These are phyloP conservation scores for California macrophylla DNA, from an alignment of 441 rosid species.

Conservation along the genomic window DNA sequence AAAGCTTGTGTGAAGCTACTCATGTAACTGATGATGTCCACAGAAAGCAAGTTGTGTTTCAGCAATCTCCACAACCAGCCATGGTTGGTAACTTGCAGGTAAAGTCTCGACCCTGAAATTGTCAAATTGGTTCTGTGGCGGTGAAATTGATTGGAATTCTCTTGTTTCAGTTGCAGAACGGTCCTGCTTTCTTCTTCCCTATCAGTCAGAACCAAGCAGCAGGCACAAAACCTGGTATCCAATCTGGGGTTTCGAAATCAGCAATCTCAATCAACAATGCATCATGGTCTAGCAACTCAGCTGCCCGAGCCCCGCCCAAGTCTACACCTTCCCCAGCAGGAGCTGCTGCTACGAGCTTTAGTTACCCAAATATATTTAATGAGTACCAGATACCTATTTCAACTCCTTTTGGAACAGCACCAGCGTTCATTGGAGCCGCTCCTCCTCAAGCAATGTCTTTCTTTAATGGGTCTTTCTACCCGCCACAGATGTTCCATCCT, in stretches of 20 bases:
- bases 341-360: constrained; percentile 27
- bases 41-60: constrained; percentile 24
- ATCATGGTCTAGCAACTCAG: constrained; percentile 22
- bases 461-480: constrained; percentile 28
- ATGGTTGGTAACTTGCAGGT: constrained; percentile 30
- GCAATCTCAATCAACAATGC: constrained; percentile 25
- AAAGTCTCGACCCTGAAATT: constrained; percentile 9
- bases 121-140: background rate
- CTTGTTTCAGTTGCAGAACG: constrained; percentile 24
- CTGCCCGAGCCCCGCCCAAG: constrained; percentile 16
- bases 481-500: background rate
- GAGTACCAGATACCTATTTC: constrained; percentile 29
- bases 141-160: background rate
- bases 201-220: constrained; percentile 27
- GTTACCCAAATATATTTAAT: constrained; percentile 18
- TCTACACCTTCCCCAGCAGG: constrained; percentile 3
- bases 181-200: constrained; percentile 33
- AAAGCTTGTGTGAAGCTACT: constrained; percentile 10
- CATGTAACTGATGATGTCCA: constrained; percentile 6
- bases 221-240: constrained; percentile 13
- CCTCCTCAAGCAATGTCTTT: constrained; percentile 31
- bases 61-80: constrained; percentile 25
- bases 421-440: background rate
- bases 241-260: constrained; percentile 26
- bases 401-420: constrained; percentile 24